Percentiles rank a stretch among this genome's conserved stretches.
These are phyloP conservation scores for Gossypium bickii DNA, from an alignment of 345 rosid species.

Conservation along the genomic window DNA sequence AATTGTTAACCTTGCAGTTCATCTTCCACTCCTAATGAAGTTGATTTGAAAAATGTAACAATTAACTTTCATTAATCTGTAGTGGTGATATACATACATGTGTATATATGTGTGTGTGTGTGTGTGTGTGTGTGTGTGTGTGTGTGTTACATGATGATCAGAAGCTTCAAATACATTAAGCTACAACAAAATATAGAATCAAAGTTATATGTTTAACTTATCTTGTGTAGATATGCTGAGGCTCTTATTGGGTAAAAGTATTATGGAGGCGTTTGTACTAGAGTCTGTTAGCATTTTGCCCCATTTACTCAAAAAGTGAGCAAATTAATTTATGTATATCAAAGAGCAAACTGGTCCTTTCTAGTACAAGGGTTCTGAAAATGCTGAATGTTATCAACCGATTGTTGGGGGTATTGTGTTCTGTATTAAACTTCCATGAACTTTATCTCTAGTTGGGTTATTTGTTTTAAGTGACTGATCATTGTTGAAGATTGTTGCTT, in stretches of 20 bases:
- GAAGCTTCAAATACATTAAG: not conserved
- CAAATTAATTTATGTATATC: too few relatives aligned
- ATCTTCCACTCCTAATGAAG: not conserved
- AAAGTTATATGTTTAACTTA: not conserved
- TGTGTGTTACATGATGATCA: not conserved
- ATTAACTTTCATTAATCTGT: not conserved
- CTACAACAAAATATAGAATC: not conserved
- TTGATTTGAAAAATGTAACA: not conserved
- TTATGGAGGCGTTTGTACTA: too few relatives aligned
- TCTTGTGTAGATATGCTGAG: not conserved
- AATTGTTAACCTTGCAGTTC: not conserved
- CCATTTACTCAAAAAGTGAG: too few relatives aligned
- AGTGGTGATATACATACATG: not conserved
- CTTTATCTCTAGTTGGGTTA: not conserved
- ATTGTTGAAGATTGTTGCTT: not conserved
- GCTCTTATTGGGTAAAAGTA: not conserved
- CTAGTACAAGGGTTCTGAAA: too few relatives aligned
- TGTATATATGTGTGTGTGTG: too few relatives aligned
- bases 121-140: too few relatives aligned
- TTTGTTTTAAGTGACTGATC: not conserved
- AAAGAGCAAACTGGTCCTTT: too few relatives aligned
- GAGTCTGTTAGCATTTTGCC: too few relatives aligned
- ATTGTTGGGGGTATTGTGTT: not conserved
- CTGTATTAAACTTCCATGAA: not conserved
- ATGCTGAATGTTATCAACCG: too few relatives aligned